Evolutionary conservation across 192 early-diverging fungal species (phyloP), one percentile per base, ranked within the genome.

Genomic region (Backusella tarrabulga): DNA sequence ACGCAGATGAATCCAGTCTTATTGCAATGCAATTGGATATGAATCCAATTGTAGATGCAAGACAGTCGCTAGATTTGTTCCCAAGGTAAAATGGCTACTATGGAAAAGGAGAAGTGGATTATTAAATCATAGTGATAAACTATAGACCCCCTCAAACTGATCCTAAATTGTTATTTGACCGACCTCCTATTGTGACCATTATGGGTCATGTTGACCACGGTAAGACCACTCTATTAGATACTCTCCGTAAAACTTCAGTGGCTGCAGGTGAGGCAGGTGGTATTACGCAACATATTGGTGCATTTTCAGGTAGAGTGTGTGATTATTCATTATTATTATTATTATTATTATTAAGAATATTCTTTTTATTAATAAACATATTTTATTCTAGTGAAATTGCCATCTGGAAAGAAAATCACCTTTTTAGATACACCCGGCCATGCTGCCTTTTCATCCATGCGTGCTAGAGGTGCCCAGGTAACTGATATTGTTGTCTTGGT

Each of bases 121-220:
- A 71, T 46, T 34, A 40, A 34, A 21, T 68, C 19, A 60, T 5
- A 4, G 15, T 60, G 54, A 60, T 60, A 11, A 50, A 50, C 1
- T 32, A 17, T 79, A 88, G 92, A 50, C 88, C 90, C 3, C 75
- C 83, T 63, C 93, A 94, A 0, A 88, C 88, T 34, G 95, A 95
- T 67, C 92, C 92, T 91, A 89, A 92, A 3, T 76, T 79, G 15
- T 92, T 91, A 75, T 92, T 92, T 15, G 67, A 82, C 17, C 89
- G 97, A 23, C 94, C 97, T 4, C 97, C 97, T 12, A 90, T 99
- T 19, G 95, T 99, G 17, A 97, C 97, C 1, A 97, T 99, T 77
- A 95, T 99, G 96, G 97, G 97, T 6, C 97, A 99, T 76, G 96
- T 99, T 19, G 96, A 99, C 82, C 93, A 96, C 79, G 95, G 97